Evolutionary conservation across 192 early-diverging fungal genomes (phyloP), one percentile per base, ranked within the genome.

Genomic region (Backusella luteola): DNA sequence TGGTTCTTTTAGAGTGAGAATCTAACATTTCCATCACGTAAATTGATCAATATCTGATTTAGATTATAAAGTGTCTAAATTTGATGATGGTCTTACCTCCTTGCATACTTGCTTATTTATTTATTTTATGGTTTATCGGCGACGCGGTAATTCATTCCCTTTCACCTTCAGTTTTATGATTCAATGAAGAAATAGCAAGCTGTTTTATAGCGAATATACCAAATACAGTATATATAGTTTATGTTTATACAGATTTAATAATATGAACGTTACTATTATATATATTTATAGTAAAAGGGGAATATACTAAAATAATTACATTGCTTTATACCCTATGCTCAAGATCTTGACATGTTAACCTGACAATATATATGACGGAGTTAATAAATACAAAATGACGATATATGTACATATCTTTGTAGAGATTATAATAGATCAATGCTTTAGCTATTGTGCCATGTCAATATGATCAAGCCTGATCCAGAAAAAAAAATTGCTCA

Each of bases 301-400:
- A 29, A 4, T 4, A 29, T 29, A 29, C 56, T 63, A 63, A 63
- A 63, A 29, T 29, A 26, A 63, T 29, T 29, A 4, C 56, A 5
- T 29, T 63, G 23, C 56, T 29, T 63, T 29, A n/a, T 49, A 29
- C 29, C 23, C 56, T 63, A 63, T 26, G 26, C 56, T 63, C 21
- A 63, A 63, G 56, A 63, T 63, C 23, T 63, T 63, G 56, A 63
- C 56, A 63, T 63, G 56, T 63, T 63, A 63, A 63, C 21, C 9
- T 63, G 56, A 63, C 56, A 63, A 63, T 4, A 63, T 29, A 63
- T 29, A 29, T 63, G 26, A 29, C 56, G 56, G 56, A 63, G 56
- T 63, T 63, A 29, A 29, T 44, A 63, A 29, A 29, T 12, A 29
- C n/a, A 63, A 63, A 63, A 63, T 63, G 21, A 63, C n/a, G 23